Evolutionary conservation across 192 early-diverging fungal species (phyloP), one percentile per base, ranked within the genome.

Genomic region (Chytriomyces sp.): DNA sequence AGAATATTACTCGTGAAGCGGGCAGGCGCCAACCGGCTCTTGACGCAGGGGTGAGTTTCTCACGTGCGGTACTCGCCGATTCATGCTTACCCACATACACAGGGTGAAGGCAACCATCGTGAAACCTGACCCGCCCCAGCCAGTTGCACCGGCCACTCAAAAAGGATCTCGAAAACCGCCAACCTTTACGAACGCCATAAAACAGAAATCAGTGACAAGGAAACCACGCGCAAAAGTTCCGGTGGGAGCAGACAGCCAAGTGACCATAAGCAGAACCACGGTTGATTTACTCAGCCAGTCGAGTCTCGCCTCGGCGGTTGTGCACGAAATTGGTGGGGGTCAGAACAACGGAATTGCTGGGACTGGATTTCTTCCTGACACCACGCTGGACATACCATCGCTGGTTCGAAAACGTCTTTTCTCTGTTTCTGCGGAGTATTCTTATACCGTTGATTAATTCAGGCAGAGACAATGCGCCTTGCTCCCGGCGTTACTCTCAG

Each of bases 401-500:
- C 67, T 82, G 77, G 81, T 79, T 67, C 48, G 50, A 16, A 20
- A 11, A 43, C 28, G 47, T 61, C n/a, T 59, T 35, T 76, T 77
- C 59, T 69, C 28, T 16, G 61, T 69, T 16, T 28, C 57, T 7
- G 24, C 26, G 23, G 68, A 20, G 47, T 64, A 46, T 49, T n/a
- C n/a, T 8, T 23, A 10, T 23, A 18, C 26, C 45, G 13, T 70
- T 7, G 5, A 16, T 20, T 5, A 43, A 4, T 50, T 45, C 50
- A 87, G 86, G 72, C 79, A 16, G 86, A 87, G 7, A 85, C 84
- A 6, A 85, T 87, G 82, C 76, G 79, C 50, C 35, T 87, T 24
- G 83, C 81, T 24, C 62, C 86, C 1, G 86, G 86, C 5, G 84
- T 85, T 2, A 79, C 77, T 28, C 59, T 87, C 6, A 48, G 64